phyloP scores from a whole-genome alignment of 2,329 filamentous ascomycete species.

The Trichoderma sp. region DNA sequence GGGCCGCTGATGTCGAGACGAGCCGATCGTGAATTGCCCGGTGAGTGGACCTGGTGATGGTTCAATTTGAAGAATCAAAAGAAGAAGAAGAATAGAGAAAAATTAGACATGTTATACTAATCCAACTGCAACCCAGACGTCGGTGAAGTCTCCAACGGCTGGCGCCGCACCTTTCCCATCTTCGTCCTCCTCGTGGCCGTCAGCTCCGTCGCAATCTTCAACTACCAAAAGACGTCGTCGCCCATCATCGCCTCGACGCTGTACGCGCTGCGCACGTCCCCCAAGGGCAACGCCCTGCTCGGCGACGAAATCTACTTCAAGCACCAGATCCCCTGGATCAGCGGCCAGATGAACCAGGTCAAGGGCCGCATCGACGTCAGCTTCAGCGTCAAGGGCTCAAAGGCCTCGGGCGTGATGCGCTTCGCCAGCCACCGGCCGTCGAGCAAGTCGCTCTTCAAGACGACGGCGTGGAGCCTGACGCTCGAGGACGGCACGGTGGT shows the following conservation, averaged over 20 bases:
- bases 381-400: conserved; percentile 84
- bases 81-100: background rate
- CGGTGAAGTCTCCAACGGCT: conserved; percentile 54
- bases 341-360: conserved; percentile 88
- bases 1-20: conserved; percentile 66
- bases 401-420: conserved; percentile 69
- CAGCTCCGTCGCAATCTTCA: conserved; percentile 88
- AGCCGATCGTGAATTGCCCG: conserved; percentile 66
- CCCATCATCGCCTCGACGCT: conserved; percentile 84
- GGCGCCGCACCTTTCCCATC: conserved; percentile 74
- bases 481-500: conserved; percentile 53
- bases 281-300: conserved; percentile 71
- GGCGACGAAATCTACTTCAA: conserved; percentile 87
- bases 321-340: conserved; percentile 78
- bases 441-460: conserved; percentile 71
- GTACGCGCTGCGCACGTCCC: conserved; percentile 84
- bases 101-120: background rate
- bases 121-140: conserved; percentile 39
- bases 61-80: background rate
- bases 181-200: conserved; percentile 72
- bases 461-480: conserved; percentile 84
- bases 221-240: conserved; percentile 95
- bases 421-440: conserved; percentile 74
- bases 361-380: conserved; percentile 85
- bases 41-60: conserved; percentile 39